Evolutionary conservation across 768 basidiomycete species (phyloP), one percentile per base, ranked within the genome.

Genomic region (Leccinum obscurum): DNA sequence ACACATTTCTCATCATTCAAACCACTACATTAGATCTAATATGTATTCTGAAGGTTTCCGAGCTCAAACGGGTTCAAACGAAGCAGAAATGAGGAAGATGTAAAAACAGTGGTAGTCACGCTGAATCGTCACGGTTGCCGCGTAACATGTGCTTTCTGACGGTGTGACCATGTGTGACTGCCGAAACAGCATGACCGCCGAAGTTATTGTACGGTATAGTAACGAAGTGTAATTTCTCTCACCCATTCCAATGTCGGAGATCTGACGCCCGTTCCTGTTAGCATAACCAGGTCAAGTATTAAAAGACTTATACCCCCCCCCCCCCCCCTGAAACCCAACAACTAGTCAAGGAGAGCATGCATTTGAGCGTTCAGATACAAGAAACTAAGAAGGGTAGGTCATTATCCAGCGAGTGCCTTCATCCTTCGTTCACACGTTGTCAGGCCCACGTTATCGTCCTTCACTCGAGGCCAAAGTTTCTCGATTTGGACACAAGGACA

Each of bases 361-460:
- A 92, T 65, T 76, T 84, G 1, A 90, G 91, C 39, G 80, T 92
- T 6, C 94, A 95, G 70, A 90, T 96, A 8, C 89, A 92, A 67
- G 93, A 95, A 72, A 89, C 92, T 0, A 90, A 87, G 74, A 93
- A 90, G 76, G 93, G 92, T 86, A 8, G 3, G 52, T 54, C 37
- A 17, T n/a, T 14, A 50, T 39, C 56, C 3, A 22, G 24, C 11
- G n/a, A 2, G 26, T 41, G 17, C 37, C 4, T 22, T 54, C 17
- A 11, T 49, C 28, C 2, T 48, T 37, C 49, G 17, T 61, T 51
- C 28, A 52, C 26, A n/a, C 1, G 10, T 51, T 20, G 17, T 14
- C 57, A 93, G 92, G 93, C 2, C 94, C 94, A 4, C 83, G 94
- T 20, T 96, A 96, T 72, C 95, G 94, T 63, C 94, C 94, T 6